Evolutionary conservation across 2,329 filamentous ascomycete species (phyloP).

Genomic region (Thielaviopsis ethacetica): DNA sequence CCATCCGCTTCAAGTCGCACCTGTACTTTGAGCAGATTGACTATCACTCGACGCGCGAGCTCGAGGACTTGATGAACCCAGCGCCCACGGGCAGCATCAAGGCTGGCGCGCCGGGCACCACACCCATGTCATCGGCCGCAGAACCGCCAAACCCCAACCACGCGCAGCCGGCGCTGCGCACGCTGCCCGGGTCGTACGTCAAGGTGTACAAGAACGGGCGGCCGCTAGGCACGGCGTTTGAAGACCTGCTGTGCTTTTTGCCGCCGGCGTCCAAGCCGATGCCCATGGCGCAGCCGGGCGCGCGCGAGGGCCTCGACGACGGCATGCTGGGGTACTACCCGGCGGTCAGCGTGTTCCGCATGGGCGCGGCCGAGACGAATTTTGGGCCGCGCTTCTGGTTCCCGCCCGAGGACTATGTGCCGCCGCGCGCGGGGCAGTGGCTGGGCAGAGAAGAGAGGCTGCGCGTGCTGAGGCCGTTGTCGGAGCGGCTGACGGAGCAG

Average conservation of each 20-base stretch:
- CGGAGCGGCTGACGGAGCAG: constrained; percentile 74
- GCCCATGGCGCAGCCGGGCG: constrained; percentile 37
- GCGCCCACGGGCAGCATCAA: constrained; percentile 30
- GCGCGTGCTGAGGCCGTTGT: constrained; percentile 1
- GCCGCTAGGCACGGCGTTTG: constrained; percentile 73
- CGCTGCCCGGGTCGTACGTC: constrained; percentile 71
- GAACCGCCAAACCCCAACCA: constrained; percentile 58
- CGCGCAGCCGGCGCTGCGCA: constrained; percentile 57
- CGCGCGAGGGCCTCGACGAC: constrained; percentile 78
- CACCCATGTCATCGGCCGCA: constrained; percentile 2
- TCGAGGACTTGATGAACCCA: constrained; percentile 70
- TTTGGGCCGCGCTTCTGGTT: constrained; percentile 91
- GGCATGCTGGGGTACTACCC: constrained; percentile 94
- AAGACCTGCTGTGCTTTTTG: constrained; percentile 74
- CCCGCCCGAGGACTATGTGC: constrained; percentile 47
- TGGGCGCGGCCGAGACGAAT: constrained; percentile 81
- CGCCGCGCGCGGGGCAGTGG: constrained; percentile 18
- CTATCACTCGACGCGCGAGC: constrained; percentile 71
- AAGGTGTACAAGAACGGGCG: constrained; percentile 87
- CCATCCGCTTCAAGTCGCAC: constrained; percentile 84
- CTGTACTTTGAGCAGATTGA: constrained; percentile 90
- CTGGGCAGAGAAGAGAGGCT: not conserved
- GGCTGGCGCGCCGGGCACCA: constrained; percentile 23
- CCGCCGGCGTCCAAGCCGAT: constrained; percentile 71
- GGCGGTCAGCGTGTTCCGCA: constrained; percentile 79